Evolutionary conservation across 2,329 filamentous ascomycete species (phyloP), one percentile per base, ranked within the genome.

Genomic region (Aspergillus glaucus): DNA sequence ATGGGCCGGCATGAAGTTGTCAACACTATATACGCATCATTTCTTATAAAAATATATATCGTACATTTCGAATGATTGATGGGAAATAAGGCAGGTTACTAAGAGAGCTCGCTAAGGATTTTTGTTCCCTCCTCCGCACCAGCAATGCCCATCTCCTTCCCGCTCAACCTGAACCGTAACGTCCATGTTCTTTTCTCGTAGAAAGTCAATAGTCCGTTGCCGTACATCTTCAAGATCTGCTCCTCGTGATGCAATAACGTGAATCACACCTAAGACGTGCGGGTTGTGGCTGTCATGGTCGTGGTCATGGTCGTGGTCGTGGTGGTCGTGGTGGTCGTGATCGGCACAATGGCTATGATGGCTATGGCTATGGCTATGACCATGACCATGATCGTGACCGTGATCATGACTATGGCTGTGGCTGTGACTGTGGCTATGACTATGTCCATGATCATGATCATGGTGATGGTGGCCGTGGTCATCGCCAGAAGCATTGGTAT

Each of bases 141-240:
- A 85, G 61, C 81, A 85, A 49, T 74, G 69, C 4, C 72, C 73
- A 45, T 95, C 88, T 0, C 87, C 88, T 61, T 95, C 89, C 43
- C 85, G 76, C 69, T 96, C 92, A 1, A 95, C 87, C 68, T 96
- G 92, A 4, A 96, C 80, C 22, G 94, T 83, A 10, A 90, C 81
- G 60, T 95, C 85, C 70, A 96, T 86, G 39, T 83, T 81, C 55
- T 86, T 80, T 45, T 80, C 80, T 6, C 77, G 71, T 19, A 95
- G 74, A 57, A 90, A 93, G 40, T 81, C 77, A 41, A 79, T 75
- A 0, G 91, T 86, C n/a, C 90, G 78, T 51, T 88, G 81, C 45
- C 88, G 78, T 5, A 96, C 88, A 53, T 96, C 91, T 59, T 95
- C 88, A 48, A 91, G 65, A 58, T 91, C 84, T 2, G 85, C 82